phyloP scores from a whole-genome alignment of 1,284 basidiomycete species.

The Apiotrichum montevideense region DNA sequence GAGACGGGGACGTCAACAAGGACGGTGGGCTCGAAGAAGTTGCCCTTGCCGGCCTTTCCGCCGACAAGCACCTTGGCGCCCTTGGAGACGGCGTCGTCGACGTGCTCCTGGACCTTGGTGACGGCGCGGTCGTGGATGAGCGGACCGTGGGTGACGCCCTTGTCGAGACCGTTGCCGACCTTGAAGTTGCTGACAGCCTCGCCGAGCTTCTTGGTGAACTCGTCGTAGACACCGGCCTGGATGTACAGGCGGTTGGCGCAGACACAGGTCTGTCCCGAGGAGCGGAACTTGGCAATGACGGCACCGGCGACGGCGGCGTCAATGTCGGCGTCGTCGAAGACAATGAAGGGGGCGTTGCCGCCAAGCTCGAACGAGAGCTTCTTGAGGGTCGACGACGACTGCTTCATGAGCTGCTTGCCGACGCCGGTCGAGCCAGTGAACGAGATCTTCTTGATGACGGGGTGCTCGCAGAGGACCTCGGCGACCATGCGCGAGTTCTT shows the following conservation, averaged over 20 bases:
- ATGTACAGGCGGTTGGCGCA: constrained; percentile 70
- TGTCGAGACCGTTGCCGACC: constrained; percentile 76
- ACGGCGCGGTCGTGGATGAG: constrained; percentile 78
- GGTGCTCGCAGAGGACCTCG: constrained; percentile 27
- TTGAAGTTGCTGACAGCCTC: constrained; percentile 68
- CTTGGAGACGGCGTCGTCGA: constrained; percentile 69
- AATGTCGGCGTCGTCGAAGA: constrained; percentile 91
- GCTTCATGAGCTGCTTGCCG: constrained; percentile 75
- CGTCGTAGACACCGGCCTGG: constrained; percentile 50
- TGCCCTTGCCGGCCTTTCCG: constrained; percentile 56
- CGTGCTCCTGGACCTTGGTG: constrained; percentile 76
- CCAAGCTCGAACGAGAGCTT: constrained; percentile 73
- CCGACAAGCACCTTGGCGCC: constrained; percentile 84
- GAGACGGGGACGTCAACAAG: constrained; percentile 69
- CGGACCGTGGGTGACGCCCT: constrained; percentile 74
- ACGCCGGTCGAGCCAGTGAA: constrained; percentile 87
- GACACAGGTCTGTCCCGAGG: constrained; percentile 69
- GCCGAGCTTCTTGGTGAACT: constrained; percentile 29
- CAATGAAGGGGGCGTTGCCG: constrained; percentile 73
- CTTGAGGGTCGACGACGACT: constrained; percentile 83
- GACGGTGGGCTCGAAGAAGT: constrained; percentile 82
- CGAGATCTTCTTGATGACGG: constrained; percentile 71
- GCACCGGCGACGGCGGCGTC: constrained; percentile 84
- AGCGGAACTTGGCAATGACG: constrained; percentile 81
- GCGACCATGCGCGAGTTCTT: constrained; percentile 25